phyloP scores from a whole-genome alignment of 208 protist genomes.

The Phytomonas serpens region DNA sequence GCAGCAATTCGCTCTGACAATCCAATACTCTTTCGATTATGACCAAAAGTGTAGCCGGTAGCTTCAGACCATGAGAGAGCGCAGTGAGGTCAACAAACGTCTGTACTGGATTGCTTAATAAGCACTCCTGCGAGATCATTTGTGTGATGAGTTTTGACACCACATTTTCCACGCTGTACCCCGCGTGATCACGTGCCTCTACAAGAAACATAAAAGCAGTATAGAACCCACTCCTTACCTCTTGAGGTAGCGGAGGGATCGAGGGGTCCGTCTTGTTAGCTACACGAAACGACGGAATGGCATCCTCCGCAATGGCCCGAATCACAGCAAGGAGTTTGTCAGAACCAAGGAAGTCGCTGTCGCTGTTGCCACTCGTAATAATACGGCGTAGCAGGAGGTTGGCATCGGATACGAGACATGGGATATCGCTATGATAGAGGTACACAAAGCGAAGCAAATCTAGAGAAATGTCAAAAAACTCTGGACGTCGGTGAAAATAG shows the following conservation, averaged over 20 bases:
- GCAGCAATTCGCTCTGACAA: conserved; percentile 20
- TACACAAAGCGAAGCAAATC: conserved; percentile 69
- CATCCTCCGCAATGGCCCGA: conserved; percentile 41
- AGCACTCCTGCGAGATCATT: conserved; percentile 22
- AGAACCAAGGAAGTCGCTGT: conserved; percentile 46
- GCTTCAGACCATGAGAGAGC: conserved; percentile 57
- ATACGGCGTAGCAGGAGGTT: conserved; percentile 58
- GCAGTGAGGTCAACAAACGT: conserved; percentile 47
- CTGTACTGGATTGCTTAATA: conserved; percentile 22
- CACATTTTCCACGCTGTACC: conserved; percentile 40
- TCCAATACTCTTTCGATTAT: conserved; percentile 38
- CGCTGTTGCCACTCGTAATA: conserved; percentile 37
- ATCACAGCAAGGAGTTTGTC: conserved; percentile 50
- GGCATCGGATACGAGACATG: conserved; percentile 55
- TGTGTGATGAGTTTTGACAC: conserved; percentile 30
- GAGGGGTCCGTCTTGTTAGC: background rate
- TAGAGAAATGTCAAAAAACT: conserved; percentile 68
- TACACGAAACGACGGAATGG: conserved; percentile 30
- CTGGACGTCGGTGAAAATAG: conserved; percentile 22
- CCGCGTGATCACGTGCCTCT: conserved; percentile 70
- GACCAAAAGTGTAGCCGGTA: conserved; percentile 46
- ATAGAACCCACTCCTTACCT: conserved; percentile 39
- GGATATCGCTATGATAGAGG: conserved; percentile 67
- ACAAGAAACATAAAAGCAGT: conserved; percentile 53
- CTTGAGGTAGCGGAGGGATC: conserved; percentile 8